Evolutionary conservation across 345 rosid genomes (phyloP).

Genomic region (Salix suchowensis): DNA sequence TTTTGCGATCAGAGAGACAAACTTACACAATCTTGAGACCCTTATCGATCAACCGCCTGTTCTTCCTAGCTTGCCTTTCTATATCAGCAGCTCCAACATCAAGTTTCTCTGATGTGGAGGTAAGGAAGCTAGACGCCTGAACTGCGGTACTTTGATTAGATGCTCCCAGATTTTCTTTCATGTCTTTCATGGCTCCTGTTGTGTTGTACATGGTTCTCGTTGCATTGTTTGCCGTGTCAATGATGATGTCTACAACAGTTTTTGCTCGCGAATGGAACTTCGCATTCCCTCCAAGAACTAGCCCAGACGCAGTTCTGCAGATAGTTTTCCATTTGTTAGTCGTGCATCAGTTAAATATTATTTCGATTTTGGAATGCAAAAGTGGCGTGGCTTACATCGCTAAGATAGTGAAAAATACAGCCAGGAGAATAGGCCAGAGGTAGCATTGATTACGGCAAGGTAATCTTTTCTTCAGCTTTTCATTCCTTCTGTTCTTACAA

Average conservation of each 20-base stretch:
- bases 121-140: conserved; percentile 36
- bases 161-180: conserved; percentile 34
- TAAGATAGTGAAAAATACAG: conserved; percentile 39
- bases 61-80: conserved; percentile 42
- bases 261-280: conserved; percentile 46
- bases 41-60: conserved; percentile 43
- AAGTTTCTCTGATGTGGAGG: conserved; percentile 38
- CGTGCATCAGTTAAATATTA: background rate
- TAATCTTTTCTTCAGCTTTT: conserved; percentile 26
- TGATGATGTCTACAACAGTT: conserved; percentile 44
- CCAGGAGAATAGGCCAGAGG: conserved; percentile 36
- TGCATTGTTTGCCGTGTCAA: conserved; percentile 53
- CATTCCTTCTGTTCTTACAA: conserved; percentile 21
- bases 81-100: conserved; percentile 41
- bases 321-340: background rate
- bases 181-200: conserved; percentile 55
- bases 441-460: conserved; percentile 27
- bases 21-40: conserved; percentile 53
- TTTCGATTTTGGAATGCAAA: background rate
- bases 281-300: conserved; percentile 55
- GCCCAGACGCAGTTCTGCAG: conserved; percentile 51
- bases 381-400: conserved; percentile 44
- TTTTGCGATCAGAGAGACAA: background rate
- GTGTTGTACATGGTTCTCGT: conserved; percentile 46
- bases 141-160: conserved; percentile 2